phyloP scores from a whole-genome alignment of 257 asterid species.

The Hygrophila difformis region DNA sequence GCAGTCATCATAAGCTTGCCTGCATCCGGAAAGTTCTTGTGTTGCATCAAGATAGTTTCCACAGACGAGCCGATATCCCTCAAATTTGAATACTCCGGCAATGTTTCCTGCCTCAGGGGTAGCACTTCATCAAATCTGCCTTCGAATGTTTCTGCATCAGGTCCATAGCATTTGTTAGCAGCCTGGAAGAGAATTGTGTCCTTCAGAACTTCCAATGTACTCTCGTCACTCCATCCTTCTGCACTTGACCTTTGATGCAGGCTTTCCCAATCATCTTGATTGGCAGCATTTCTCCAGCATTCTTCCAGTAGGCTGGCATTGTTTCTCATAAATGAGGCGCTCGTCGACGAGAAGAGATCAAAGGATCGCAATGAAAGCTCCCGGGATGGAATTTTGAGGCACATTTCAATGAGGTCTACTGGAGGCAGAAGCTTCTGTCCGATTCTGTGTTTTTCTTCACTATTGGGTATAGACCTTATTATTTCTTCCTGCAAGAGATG shows the following conservation, averaged over 20 bases:
- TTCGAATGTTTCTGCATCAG: slow-evolving; percentile 48
- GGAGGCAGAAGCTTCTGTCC: slow-evolving; percentile 59
- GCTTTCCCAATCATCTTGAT: slow-evolving; percentile 76
- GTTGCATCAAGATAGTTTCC: slow-evolving; percentile 71
- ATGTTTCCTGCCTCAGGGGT: slow-evolving; percentile 51
- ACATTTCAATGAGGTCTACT: slow-evolving; percentile 64
- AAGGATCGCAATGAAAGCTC: slow-evolving; percentile 62
- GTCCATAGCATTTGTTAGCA: slow-evolving; percentile 71
- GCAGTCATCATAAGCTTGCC: slow-evolving; percentile 86
- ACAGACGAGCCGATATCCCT: slow-evolving; percentile 45
- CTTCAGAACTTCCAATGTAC: slow-evolving; percentile 38
- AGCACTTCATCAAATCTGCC: slow-evolving; percentile 66
- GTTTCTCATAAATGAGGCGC: slow-evolving; percentile 58
- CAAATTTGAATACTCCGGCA: slow-evolving; percentile 19
- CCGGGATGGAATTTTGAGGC: slow-evolving; percentile 52
- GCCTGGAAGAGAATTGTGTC: slow-evolving; percentile 69
- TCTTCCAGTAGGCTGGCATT: slow-evolving; percentile 72
- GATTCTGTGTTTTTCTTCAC: slow-evolving; percentile 48
- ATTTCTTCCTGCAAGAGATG: slow-evolving; percentile 63
- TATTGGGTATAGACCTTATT: slow-evolving; percentile 30
- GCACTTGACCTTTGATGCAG: slow-evolving; percentile 45
- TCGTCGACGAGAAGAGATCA: slow-evolving; percentile 82
- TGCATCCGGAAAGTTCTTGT: slow-evolving; percentile 73
- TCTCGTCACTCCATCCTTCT: slow-evolving; percentile 88
- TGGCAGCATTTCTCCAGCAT: slow-evolving; percentile 93